Conservation (phyloP, 305 asterid genomes). For the Caryopteris hybrid region DNA sequence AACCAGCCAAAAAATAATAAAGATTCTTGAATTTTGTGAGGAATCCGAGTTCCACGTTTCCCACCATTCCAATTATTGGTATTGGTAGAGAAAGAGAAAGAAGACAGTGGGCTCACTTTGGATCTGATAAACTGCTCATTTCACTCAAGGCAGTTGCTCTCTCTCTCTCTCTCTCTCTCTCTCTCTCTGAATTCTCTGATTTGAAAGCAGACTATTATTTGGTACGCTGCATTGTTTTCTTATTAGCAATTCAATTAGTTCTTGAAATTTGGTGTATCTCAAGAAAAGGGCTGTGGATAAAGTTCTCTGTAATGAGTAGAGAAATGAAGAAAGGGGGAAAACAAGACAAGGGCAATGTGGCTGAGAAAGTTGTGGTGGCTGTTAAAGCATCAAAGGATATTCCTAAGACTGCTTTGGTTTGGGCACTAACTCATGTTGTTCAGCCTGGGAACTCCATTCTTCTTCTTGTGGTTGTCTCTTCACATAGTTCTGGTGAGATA, state of each 20-base stretch:
- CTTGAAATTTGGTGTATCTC: too few relatives aligned
- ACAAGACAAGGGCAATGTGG: slow-evolving; percentile 40
- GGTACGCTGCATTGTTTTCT: background rate
- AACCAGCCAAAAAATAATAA: too few relatives aligned
- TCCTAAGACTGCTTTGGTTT: slow-evolving; percentile 76
- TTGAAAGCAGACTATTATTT: too few relatives aligned
- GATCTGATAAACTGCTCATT: slow-evolving; percentile 38
- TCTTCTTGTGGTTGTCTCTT: slow-evolving; percentile 69
- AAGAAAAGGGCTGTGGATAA: background rate
- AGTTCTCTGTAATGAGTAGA: slow-evolving; percentile 39
- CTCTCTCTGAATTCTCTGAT: too few relatives aligned
- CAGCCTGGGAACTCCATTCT: slow-evolving; percentile 93
- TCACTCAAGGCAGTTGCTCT: slow-evolving; percentile 23
- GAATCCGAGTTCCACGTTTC: slow-evolving; percentile 32
- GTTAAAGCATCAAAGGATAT: slow-evolving; percentile 95
- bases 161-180: background rate
- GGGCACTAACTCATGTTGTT: slow-evolving; percentile 95
- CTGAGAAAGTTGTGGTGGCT: slow-evolving; percentile 87
- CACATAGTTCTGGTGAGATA: slow-evolving; percentile 58
- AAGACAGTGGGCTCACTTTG: slow-evolving; percentile 18
- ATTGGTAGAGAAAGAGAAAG: slow-evolving; percentile 10
- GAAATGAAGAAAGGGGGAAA: slow-evolving; percentile 52
- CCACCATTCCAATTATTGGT: slow-evolving; percentile 31
- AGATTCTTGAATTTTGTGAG: slow-evolving; percentile 12
- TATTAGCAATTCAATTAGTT: too few relatives aligned